Percentiles rank a stretch among this genome's conserved stretches.
phyloP scores from a whole-genome alignment of 257 asterid genomes.

The Capsicum pubescens region DNA sequence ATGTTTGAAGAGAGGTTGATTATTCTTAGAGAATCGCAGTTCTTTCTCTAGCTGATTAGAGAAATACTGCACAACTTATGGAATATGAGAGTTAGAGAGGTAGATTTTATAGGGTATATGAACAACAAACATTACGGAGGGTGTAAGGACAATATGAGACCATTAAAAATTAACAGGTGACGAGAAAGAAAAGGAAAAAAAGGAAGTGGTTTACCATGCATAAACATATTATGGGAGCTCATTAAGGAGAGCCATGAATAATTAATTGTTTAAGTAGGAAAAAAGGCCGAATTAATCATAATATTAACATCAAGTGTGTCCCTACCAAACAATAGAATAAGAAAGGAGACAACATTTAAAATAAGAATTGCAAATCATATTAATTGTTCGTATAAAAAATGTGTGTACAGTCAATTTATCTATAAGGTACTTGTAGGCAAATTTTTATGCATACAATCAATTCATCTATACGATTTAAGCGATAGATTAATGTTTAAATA shows the following conservation, averaged over 20 bases:
- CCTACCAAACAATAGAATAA: too few species aligned
- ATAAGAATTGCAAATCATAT: too few species aligned
- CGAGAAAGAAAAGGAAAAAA: background rate
- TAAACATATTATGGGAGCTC: background rate
- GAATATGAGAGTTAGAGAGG: conserved; percentile 33
- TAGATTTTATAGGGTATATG: conserved; percentile 43
- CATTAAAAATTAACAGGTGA: background rate
- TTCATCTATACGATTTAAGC: too few species aligned
- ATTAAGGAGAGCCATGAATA: background rate
- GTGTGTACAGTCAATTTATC: too few species aligned
- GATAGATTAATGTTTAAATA: too few species aligned
- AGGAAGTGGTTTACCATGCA: background rate
- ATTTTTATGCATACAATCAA: too few species aligned
- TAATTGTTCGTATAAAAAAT: too few species aligned
- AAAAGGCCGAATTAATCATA: background rate
- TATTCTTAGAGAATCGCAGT: conserved; percentile 56
- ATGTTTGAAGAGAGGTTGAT: background rate
- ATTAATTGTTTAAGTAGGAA: background rate
- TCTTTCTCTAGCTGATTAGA: conserved; percentile 28
- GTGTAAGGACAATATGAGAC: background rate
- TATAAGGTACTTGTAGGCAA: too few species aligned
- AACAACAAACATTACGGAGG: background rate
- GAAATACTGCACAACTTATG: conserved; percentile 53
- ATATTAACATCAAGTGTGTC: too few species aligned
- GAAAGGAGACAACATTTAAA: too few species aligned